Evolutionary conservation across 306 rosid genomes (phyloP).

Genomic region (Canavalia gladiata): DNA sequence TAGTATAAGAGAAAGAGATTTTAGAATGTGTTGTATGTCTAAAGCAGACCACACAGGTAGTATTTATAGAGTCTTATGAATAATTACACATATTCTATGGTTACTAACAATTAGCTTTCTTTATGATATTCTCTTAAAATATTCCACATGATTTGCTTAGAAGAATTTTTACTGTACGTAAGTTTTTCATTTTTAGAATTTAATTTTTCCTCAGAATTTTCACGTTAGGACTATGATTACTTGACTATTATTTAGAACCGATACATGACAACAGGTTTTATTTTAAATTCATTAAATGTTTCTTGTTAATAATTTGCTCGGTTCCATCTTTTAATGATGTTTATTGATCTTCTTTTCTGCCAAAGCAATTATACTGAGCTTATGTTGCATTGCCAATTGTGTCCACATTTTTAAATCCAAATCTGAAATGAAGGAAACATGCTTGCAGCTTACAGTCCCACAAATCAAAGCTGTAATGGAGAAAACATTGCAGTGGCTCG

Average conservation of each 20-base stretch:
- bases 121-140: slow-evolving; percentile 6
- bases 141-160: background rate
- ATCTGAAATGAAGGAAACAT: slow-evolving; percentile 45
- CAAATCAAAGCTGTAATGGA: slow-evolving; percentile 98
- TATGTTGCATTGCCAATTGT: slow-evolving; percentile 32
- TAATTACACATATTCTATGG: no score
- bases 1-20: no score
- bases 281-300: slow-evolving; percentile 31
- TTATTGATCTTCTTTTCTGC: slow-evolving; percentile 35
- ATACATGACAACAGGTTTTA: background rate
- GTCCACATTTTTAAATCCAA: slow-evolving; percentile 28
- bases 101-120: slow-evolving; percentile 5
- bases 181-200: background rate
- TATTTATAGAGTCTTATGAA: no score
- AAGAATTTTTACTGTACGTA: background rate
- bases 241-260: background rate
- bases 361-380: slow-evolving; percentile 26
- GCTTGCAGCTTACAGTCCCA: slow-evolving; percentile 82
- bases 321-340: slow-evolving; percentile 18
- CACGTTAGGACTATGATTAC: background rate
- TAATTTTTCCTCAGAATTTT: background rate
- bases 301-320: slow-evolving; percentile 20
- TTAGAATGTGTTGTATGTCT: no score
- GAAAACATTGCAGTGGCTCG: slow-evolving; percentile 95
- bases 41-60: no score